These are phyloP conservation scores for Phytophthora parvispora DNA, from an alignment of 352 stramenopile species.

Conservation along the genomic window DNA sequence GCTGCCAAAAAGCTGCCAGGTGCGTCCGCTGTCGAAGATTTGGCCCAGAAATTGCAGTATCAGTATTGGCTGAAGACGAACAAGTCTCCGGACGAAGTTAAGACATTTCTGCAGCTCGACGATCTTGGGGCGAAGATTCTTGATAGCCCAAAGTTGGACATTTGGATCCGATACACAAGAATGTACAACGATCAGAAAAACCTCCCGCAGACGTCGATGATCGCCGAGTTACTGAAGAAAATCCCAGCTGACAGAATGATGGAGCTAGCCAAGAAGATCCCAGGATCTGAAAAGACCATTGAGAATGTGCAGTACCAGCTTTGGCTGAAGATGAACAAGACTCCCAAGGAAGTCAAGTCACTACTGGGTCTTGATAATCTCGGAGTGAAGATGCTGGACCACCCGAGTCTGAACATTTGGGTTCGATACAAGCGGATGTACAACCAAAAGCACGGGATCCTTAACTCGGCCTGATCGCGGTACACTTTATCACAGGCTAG, in stretches of 20 bases:
- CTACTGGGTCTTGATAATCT: background rate
- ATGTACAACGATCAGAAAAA: background rate
- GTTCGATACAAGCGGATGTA: background rate
- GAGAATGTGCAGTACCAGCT: background rate
- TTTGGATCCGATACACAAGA: background rate
- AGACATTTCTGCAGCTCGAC: background rate
- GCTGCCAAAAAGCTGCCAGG: background rate
- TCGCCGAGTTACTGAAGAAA: background rate
- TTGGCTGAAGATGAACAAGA: background rate
- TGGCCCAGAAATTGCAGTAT: background rate
- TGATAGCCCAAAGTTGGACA: background rate
- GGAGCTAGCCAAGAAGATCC: background rate
- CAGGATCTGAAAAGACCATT: background rate
- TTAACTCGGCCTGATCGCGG: background rate
- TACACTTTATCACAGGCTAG: too few species aligned
- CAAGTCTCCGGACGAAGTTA: background rate
- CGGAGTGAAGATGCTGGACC: background rate
- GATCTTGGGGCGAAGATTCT: background rate
- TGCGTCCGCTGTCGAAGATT: background rate
- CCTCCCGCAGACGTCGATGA: background rate
- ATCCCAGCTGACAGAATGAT: background rate
- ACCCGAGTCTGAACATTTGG: background rate
- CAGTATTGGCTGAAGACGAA: background rate
- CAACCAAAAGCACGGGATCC: background rate
- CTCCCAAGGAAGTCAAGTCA: background rate